Base-by-base conservation (phyloP, 176 grass and related monocot genomes). In the Phoenix dactylifera region DNA sequence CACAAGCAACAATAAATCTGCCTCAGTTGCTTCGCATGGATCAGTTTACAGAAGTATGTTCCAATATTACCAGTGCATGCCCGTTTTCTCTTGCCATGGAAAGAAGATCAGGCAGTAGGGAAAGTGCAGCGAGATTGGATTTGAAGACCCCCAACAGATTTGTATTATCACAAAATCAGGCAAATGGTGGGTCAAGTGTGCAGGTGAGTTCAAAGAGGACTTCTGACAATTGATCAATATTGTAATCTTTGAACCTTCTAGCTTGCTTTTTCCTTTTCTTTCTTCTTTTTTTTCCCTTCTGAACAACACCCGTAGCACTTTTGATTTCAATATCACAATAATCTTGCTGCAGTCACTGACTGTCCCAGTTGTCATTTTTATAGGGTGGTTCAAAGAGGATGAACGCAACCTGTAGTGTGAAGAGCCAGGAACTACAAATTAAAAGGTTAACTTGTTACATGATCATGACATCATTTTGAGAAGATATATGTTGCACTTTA, bases 401-500 rank as follows among this genome's bases (percentile, higher is more conserved):
- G 50, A 28, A 55, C 55, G 70, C 51, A 56, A 50, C 80, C 59
- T 81, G 73, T 83, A 56, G 60, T 60, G 61, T 50, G 52, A 86
- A 75, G 76, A 86, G 59, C 65, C 71, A 22, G 22, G 76, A 70
- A 50, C 17, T 57, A 18, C 79, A 86, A 67, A 59, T 67, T 66
- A 95, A 67, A 77, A 95, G 90, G 90, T 95, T 69, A 68, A 24
- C 35, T 44, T 44, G 2, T 44, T 44, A 10, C 35, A 44, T 44
- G 35, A 44, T 39, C 35, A 44, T 44, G 35, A 14, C 2, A 14
- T 44, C 35, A 44, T 44, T 44, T 44, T 44, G 35, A 44, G 35
- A 44, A 44, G 35, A 44, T 14, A 44, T 0, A 44, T 44, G 6
- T 5, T 12, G 35, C 35, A 44, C 35, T 44, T 44, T 44, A 44